Evolutionary conservation across 164 flowering plant species (phyloP).

Genomic region (Aristolochia contorta): DNA sequence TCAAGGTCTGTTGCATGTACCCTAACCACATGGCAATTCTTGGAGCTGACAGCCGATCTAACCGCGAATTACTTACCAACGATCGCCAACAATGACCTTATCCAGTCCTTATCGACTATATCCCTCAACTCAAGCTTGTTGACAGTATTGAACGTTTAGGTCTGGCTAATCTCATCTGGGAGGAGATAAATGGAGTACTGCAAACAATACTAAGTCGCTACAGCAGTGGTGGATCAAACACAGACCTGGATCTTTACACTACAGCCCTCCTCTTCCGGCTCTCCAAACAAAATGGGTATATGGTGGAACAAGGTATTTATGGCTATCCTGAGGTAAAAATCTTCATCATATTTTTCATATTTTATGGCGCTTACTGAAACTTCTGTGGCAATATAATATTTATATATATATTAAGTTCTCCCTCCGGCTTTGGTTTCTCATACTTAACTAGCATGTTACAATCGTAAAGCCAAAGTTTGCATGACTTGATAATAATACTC

Average conservation of each 20-base stretch:
- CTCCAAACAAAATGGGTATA: conserved; percentile 17
- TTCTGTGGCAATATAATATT: not conserved
- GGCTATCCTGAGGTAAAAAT: too few species aligned
- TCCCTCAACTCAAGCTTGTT: conserved; percentile 12
- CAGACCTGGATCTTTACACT: conserved; percentile 7
- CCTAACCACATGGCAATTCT: too few species aligned
- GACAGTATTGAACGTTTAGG: conserved; percentile 19
- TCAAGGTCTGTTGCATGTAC: too few species aligned
- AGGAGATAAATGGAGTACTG: conserved; percentile 10
- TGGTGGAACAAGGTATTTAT: conserved; percentile 14
- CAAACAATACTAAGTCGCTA: not conserved
- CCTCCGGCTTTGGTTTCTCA: not conserved
- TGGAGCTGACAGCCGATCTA: too few species aligned
- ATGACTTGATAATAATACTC: conserved; percentile 11
- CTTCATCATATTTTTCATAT: too few species aligned
- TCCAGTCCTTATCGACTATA: not conserved
- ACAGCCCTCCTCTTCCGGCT: conserved; percentile 18
- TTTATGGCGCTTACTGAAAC: too few species aligned
- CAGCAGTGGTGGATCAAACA: not conserved
- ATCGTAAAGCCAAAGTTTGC: not conserved
- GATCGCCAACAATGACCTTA: too few species aligned
- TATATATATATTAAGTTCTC: not conserved
- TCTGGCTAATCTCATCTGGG: conserved; percentile 12
- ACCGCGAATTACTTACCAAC: too few species aligned
- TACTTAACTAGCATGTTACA: not conserved